phyloP scores from a whole-genome alignment of 306 rosid genomes.

The Hippophae gyantsensis region DNA sequence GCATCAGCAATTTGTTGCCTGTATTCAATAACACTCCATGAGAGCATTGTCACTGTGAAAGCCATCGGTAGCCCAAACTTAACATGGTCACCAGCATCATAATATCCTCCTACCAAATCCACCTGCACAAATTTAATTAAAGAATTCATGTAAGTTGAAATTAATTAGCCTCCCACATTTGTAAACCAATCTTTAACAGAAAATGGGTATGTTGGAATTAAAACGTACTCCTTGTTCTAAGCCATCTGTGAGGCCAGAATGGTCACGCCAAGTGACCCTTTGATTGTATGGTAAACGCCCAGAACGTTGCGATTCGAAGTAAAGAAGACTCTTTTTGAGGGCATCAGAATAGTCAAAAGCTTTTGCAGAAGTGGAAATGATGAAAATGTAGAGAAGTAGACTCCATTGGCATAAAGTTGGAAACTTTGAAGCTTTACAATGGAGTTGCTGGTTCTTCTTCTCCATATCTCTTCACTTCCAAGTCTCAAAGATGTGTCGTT shows the following conservation, averaged over 20 bases:
- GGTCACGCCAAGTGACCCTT: conserved; percentile 85
- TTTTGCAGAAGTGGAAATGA: conserved; percentile 17
- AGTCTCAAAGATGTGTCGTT: conserved; percentile 2
- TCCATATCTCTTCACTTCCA: conserved; percentile 41
- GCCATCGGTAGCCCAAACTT: conserved; percentile 97
- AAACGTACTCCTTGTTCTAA: conserved; percentile 67
- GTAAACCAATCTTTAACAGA: not conserved
- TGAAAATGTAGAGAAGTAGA: conserved; percentile 18
- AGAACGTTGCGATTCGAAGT: conserved; percentile 92
- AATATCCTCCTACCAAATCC: conserved; percentile 93
- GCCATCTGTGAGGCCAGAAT: conserved; percentile 97
- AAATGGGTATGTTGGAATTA: not conserved
- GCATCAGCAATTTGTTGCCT: conserved; percentile 53
- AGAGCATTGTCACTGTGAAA: conserved; percentile 90
- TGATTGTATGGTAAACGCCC: conserved; percentile 89
- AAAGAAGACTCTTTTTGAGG: conserved; percentile 74
- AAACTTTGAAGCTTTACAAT: conserved; percentile 14
- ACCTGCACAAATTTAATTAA: conserved; percentile 31
- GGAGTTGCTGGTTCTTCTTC: conserved; percentile 21
- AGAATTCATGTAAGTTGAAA: not conserved
- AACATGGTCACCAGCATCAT: conserved; percentile 98
- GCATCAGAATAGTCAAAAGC: conserved; percentile 70
- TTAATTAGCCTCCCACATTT: not conserved
- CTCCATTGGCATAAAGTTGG: conserved; percentile 20
- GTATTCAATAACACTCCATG: conserved; percentile 79